These are phyloP conservation scores for Haberlea rhodopensis DNA, from an alignment of 257 asterid species.

Conservation along the genomic window DNA sequence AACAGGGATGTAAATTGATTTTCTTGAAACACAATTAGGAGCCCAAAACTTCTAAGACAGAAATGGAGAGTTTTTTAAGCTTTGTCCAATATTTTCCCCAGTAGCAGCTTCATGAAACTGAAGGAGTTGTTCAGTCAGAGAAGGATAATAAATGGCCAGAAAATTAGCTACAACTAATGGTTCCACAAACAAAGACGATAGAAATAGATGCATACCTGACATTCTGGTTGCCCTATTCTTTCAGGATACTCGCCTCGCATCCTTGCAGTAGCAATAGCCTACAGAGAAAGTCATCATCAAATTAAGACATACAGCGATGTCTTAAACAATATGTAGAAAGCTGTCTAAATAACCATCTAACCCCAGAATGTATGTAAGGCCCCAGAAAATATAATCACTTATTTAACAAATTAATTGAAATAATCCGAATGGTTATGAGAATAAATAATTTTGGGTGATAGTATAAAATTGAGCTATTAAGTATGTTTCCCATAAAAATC, in stretches of 20 bases:
- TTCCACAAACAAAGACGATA: constrained; percentile 15
- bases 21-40: background rate
- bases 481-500: too few species aligned
- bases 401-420: too few species aligned
- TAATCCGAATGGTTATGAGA: too few species aligned
- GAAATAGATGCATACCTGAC: constrained; percentile 49
- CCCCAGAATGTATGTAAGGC: background rate
- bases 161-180: constrained; percentile 9
- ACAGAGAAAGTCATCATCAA: constrained; percentile 20
- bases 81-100: background rate
- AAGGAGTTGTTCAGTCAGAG: background rate
- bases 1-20: constrained; percentile 11
- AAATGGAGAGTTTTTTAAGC: background rate
- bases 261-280: constrained; percentile 90
- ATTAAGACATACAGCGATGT: background rate
- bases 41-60: constrained; percentile 1
- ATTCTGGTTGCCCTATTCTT: constrained; percentile 88
- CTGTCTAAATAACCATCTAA: background rate
- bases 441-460: too few species aligned
- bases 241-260: constrained; percentile 96
- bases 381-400: too few species aligned
- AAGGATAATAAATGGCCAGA: constrained; percentile 2
- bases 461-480: too few species aligned
- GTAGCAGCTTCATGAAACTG: background rate
- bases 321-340: constrained; percentile 5